Conservation (phyloP, 2,329 filamentous ascomycete genomes). For the Colletotrichum phormii region DNA sequence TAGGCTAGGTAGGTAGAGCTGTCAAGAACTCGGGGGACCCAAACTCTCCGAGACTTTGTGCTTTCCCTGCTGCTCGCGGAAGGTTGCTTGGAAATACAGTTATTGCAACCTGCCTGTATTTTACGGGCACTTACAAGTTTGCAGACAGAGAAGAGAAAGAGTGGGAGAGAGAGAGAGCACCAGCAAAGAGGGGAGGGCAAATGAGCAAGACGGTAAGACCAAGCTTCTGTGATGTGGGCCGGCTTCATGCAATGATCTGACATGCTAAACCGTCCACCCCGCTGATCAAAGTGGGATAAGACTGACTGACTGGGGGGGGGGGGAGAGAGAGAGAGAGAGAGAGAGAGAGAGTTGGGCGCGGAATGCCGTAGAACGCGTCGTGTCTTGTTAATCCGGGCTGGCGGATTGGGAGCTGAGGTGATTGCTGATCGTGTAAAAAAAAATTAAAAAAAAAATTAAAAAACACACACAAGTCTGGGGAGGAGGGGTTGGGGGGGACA, state of each 20-base stretch:
- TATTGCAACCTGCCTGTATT: neutral
- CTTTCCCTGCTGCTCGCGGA: neutral
- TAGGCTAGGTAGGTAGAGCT: neutral
- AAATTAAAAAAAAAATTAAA: too few relatives aligned
- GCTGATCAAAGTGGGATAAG: slow-evolving; percentile 16
- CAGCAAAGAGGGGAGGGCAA: neutral
- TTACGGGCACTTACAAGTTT: neutral
- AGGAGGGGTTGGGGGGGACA: neutral
- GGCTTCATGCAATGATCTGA: slow-evolving; percentile 32
- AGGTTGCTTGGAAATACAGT: neutral
- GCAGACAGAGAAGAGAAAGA: neutral
- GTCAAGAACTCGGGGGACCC: neutral
- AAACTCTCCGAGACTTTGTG: neutral
- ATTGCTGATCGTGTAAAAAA: neutral
- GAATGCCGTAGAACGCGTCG: neutral
- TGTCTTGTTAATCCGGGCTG: neutral
- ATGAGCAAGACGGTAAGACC: neutral
- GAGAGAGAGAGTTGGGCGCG: neutral
- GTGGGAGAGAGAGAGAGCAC: neutral
- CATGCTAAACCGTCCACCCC: slow-evolving; percentile 14
- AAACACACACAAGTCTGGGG: neutral
- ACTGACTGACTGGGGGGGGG: too few relatives aligned
- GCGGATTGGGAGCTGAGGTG: neutral
- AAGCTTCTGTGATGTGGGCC: slow-evolving; percentile 29
- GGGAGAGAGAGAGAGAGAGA: too few relatives aligned